phyloP scores from a whole-genome alignment of 331 rosid genomes.

The Quercus phellos region DNA sequence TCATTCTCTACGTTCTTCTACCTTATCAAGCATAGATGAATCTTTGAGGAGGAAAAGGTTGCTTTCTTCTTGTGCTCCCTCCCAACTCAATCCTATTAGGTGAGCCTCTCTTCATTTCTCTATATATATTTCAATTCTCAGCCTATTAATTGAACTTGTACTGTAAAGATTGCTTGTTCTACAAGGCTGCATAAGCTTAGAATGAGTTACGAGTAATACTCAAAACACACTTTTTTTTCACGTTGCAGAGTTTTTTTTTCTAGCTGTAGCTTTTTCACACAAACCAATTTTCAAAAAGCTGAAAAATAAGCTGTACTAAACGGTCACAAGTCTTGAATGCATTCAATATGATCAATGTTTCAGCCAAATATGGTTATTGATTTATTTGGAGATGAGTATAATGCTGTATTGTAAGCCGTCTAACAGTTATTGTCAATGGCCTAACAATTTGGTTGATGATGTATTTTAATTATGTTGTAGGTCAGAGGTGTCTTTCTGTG shows the following conservation, averaged over 20 bases:
- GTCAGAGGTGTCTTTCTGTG: conserved; percentile 60
- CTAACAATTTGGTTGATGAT: conserved; percentile 1
- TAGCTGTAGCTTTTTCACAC: too few relatives aligned
- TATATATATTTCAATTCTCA: background rate
- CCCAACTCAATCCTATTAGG: conserved; percentile 52
- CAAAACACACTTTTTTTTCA: too few relatives aligned
- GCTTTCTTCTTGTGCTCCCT: conserved; percentile 40
- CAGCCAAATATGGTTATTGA: background rate
- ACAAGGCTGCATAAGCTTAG: background rate
- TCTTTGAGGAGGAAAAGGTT: conserved; percentile 37
- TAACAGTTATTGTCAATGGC: background rate
- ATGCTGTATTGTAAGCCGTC: background rate
- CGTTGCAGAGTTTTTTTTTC: too few relatives aligned
- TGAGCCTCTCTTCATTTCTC: conserved; percentile 21
- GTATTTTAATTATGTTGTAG: conserved; percentile 29
- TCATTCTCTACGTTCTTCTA: conserved; percentile 30
- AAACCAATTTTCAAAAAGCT: too few relatives aligned
- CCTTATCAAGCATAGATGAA: conserved; percentile 29
- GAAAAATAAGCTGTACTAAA: too few relatives aligned
- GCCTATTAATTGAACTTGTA: conserved; percentile 1
- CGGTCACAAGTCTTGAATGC: background rate
- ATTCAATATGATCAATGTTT: background rate
- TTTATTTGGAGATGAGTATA: background rate
- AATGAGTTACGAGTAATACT: background rate
- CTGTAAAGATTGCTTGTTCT: background rate